Percentiles rank a stretch among this genome's conserved stretches.
These are phyloP conservation scores for Ustanciosporium gigantosporum DNA, from an alignment of 1,284 basidiomycete species.

Conservation along the genomic window DNA sequence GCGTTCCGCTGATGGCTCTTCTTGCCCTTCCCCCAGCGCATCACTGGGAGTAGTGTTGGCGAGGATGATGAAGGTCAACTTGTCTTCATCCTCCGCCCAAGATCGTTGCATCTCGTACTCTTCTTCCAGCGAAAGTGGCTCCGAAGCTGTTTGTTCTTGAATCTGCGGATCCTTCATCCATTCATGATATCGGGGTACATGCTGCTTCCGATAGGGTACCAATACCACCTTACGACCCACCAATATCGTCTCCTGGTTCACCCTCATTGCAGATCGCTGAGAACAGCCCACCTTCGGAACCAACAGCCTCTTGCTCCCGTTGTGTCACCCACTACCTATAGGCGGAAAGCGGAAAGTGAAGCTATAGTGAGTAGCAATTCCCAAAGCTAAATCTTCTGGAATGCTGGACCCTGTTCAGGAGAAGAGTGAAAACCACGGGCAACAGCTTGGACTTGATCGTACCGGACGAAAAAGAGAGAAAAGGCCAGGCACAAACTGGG, in stretches of 20 bases:
- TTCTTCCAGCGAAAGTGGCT: conserved; percentile 77
- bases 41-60: conserved; percentile 48
- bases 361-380: too few species aligned
- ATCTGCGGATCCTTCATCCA: conserved; percentile 86
- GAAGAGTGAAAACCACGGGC: too few species aligned
- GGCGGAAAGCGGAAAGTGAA: too few species aligned
- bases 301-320: too few species aligned
- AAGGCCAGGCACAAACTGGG: too few species aligned
- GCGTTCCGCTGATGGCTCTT: background rate
- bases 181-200: conserved; percentile 69
- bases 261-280: too few species aligned
- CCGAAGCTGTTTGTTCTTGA: conserved; percentile 80
- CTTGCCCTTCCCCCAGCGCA: background rate
- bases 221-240: conserved; percentile 70
- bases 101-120: conserved; percentile 90
- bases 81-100: conserved; percentile 87
- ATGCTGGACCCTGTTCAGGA: too few species aligned
- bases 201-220: conserved; percentile 69
- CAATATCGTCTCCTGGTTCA: conserved; percentile 71
- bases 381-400: too few species aligned
- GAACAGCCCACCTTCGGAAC: too few species aligned
- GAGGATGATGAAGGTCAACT: conserved; percentile 89
- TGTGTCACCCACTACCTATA: too few species aligned
- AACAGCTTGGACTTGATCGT: too few species aligned
- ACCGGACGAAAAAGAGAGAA: too few species aligned